phyloP scores from a whole-genome alignment of 2,329 filamentous ascomycete species.

The Arthrinium puccinioides region DNA sequence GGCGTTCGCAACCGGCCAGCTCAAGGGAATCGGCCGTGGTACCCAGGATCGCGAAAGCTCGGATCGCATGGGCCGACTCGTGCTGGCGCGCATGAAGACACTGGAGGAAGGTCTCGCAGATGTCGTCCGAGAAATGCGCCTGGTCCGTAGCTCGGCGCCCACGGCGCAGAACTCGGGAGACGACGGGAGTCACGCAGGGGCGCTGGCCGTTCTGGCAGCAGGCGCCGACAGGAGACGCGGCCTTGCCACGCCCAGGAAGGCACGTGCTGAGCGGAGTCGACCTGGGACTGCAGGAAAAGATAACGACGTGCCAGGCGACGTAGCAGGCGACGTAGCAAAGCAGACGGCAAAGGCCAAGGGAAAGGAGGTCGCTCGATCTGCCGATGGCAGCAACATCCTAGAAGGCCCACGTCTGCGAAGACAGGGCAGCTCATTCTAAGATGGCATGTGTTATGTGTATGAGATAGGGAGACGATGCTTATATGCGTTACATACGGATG shows the following conservation, averaged over 20 bases:
- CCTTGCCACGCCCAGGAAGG: too few relatives aligned
- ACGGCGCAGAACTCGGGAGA: constrained; percentile 46
- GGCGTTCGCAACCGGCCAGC: constrained; percentile 60
- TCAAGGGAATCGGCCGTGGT: constrained; percentile 34
- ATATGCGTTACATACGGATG: too few relatives aligned
- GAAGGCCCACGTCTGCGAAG: constrained; percentile 19
- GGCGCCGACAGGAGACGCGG: background rate
- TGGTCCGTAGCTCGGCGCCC: constrained; percentile 41
- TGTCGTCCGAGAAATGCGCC: constrained; percentile 73
- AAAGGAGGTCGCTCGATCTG: constrained; percentile 33
- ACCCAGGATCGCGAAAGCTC: constrained; percentile 33
- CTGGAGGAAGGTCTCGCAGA: constrained; percentile 87
- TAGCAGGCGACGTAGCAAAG: constrained; percentile 11
- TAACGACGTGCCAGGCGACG: constrained; percentile 2
- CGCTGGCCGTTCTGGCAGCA: background rate
- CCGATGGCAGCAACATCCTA: constrained; percentile 25
- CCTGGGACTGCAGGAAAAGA: constrained; percentile 1
- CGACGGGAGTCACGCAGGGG: constrained; percentile 20
- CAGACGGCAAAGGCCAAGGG: constrained; percentile 36
- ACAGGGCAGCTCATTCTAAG: constrained; percentile 36
- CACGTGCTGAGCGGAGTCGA: background rate
- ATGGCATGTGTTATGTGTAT: background rate
- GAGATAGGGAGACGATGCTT: background rate
- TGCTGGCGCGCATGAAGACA: constrained; percentile 86
- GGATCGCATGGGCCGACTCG: constrained; percentile 70